Evolutionary conservation across 352 stramenopile genomes (phyloP).

Genomic region (Phytophthora quininea): DNA sequence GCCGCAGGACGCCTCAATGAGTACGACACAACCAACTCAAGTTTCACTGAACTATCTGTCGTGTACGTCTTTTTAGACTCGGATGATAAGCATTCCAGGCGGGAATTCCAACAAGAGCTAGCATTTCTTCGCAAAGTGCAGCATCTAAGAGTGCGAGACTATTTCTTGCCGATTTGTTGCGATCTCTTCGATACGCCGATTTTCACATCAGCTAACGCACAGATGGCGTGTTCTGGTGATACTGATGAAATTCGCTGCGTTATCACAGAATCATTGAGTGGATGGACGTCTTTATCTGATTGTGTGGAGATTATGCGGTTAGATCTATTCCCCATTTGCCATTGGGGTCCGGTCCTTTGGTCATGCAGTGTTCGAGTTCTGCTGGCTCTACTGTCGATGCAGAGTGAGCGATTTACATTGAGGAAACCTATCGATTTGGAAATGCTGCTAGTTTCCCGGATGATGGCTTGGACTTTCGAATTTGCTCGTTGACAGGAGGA

Average conservation of each 20-base stretch:
- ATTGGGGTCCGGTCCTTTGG: conserved; percentile 35
- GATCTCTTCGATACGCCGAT: conserved; percentile 20
- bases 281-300: conserved; percentile 32
- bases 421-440: conserved; percentile 20
- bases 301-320: conserved; percentile 27
- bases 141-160: conserved; percentile 22
- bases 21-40: neutral
- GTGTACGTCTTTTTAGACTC: conserved; percentile 17
- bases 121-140: conserved; percentile 32
- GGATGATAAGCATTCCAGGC: neutral
- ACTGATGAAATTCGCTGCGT: conserved; percentile 20
- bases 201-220: conserved; percentile 11
- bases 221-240: neutral
- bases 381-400: conserved; percentile 30
- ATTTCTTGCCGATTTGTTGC: conserved; percentile 26
- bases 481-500: conserved; percentile 26
- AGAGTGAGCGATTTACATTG: conserved; percentile 35
- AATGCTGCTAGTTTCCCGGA: conserved; percentile 39
- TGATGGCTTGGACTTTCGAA: conserved; percentile 24
- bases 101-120: conserved; percentile 30
- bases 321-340: conserved; percentile 7
- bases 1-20: conserved; percentile 13
- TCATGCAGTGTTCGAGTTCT: conserved; percentile 47
- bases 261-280: conserved; percentile 38
- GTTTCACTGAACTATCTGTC: conserved; percentile 19